A percentile compares a stretch with the other conserved stretches of the same genome.
Evolutionary conservation across 2,329 filamentous ascomycete species (phyloP).

Genomic region (Pyrenophora tritici-repentis): DNA sequence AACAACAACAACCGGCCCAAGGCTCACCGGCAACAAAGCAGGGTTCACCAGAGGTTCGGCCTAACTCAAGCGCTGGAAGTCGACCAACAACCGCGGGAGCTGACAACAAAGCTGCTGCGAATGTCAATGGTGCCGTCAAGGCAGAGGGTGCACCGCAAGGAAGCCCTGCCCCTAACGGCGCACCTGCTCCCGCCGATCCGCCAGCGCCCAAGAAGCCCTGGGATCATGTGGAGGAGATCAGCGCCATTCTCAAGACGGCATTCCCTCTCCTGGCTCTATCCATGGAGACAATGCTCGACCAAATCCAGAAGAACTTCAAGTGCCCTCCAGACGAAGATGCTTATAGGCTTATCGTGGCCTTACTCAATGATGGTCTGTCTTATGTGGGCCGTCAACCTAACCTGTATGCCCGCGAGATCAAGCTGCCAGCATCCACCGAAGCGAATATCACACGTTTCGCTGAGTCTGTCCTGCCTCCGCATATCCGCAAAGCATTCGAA

Average conservation of each 20-base stretch:
- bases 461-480: constrained; percentile 89
- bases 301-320: constrained; percentile 99
- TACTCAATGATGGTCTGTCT: constrained; percentile 92
- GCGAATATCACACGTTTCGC: constrained; percentile 96
- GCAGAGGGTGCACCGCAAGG: constrained; percentile 44
- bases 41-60: constrained; percentile 41
- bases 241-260: constrained; percentile 92
- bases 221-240: constrained; percentile 96
- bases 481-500: constrained; percentile 96
- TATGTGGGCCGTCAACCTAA: constrained; percentile 87
- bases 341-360: constrained; percentile 93
- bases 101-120: constrained; percentile 60
- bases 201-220: constrained; percentile 73
- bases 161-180: constrained; percentile 33
- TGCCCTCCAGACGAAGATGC: constrained; percentile 98
- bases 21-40: constrained; percentile 46
- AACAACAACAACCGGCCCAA: constrained; percentile 62
- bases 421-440: constrained; percentile 87
- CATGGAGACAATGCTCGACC: constrained; percentile 99
- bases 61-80: constrained; percentile 36
- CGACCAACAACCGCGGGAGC: constrained; percentile 41
- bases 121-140: constrained; percentile 49
- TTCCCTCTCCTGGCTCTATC: constrained; percentile 94
- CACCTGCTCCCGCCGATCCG: constrained; percentile 27
- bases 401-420: constrained; percentile 88